Base-by-base conservation (phyloP, 805 yeast species). In the Sugiyamaella mastotermitis region DNA sequence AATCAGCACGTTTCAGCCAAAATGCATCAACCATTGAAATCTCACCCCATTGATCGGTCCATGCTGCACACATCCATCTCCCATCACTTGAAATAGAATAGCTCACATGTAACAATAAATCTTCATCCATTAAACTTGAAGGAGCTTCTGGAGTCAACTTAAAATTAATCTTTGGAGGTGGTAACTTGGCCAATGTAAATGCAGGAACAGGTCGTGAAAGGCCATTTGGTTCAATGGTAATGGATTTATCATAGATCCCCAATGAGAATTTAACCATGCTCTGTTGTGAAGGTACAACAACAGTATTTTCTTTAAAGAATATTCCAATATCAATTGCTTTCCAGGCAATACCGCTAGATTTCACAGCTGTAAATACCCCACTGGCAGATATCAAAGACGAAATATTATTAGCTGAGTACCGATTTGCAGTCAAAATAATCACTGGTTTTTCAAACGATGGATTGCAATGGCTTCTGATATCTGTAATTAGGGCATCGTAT, bases 21-120 rank as follows among this genome's bases (percentile, higher is more conserved):
- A 55, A 83, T 0, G 86, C 71, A 47, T 76, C 79, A 0, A 79
- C 71, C 32, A 67, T 69, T 13, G 78, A 72, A 9, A 75, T 68
- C 3, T 67, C 65, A 0, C 95, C 95, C 55, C 72, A 71, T 34
- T 88, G 90, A 52, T 90, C 95, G 0, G 92, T 70, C 94, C 97
- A 86, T 0, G 94, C 80, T 0, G 85, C 94, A 16, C 79, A 76
- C 31, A 86, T 69, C 95, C 96, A 90, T 38, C 75, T 76, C 43
- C 77, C 78, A 56, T 88, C 95, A 3, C 74, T 66, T 0, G 95
- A 81, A 37, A 94, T 59, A 21, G 86, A 85, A 51, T 88, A 90
- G 1, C 95, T 86, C 8, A 92, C 68, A 55, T 92, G 97, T 16
- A 90, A 65, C 49, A 77, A 83, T 1, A 83, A 67, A 51, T 87